Percentiles rank a stretch among this genome's conserved stretches.
phyloP scores from a whole-genome alignment of 345 rosid species.

The Dimocarpus longan region DNA sequence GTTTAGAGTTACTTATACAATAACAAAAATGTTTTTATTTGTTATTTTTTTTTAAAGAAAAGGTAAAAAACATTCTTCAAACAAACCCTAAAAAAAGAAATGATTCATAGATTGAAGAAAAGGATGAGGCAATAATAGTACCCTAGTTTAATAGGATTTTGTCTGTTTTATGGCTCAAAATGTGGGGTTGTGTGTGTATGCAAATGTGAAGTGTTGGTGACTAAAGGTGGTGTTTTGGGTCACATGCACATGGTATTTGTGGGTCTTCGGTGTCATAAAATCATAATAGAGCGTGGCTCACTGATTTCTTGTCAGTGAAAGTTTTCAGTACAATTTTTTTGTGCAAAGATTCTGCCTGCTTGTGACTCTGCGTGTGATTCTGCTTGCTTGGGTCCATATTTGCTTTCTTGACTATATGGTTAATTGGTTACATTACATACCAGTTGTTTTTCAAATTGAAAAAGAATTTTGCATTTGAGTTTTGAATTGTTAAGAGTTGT shows the following conservation, averaged over 20 bases:
- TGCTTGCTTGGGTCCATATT: background rate
- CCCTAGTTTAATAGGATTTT: background rate
- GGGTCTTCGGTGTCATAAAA: background rate
- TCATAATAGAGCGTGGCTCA: background rate
- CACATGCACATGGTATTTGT: background rate
- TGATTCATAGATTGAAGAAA: no score
- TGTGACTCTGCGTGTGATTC: no score
- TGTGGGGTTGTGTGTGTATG: no score
- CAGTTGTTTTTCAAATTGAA: no score
- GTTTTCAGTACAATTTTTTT: background rate
- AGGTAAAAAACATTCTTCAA: background rate
- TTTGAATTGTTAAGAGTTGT: no score
- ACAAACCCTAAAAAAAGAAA: background rate
- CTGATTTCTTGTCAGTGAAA: background rate
- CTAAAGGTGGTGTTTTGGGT: background rate
- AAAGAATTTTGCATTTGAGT: no score
- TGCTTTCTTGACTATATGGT: background rate
- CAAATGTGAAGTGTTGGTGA: background rate
- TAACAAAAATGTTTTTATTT: no score
- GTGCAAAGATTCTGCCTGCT: background rate
- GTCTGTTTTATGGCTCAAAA: background rate
- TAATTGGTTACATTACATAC: no score
- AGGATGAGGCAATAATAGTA: background rate
- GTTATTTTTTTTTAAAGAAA: no score
- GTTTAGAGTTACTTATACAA: background rate